These are phyloP conservation scores for Phytophthora syringae DNA, from an alignment of 352 stramenopile species.

Conservation along the genomic window DNA sequence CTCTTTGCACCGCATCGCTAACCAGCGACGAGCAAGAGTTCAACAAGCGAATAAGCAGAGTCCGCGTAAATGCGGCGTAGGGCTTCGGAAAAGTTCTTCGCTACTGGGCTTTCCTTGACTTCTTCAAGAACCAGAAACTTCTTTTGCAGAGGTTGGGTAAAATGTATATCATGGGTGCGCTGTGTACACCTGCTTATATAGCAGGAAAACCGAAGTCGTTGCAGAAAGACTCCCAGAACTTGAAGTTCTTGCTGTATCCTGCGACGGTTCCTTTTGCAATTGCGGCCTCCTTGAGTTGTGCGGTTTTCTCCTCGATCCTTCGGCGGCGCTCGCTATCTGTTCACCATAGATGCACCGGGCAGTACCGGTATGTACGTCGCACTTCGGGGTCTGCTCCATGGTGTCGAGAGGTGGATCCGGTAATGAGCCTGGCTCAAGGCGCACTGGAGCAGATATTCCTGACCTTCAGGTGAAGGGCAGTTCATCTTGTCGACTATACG, in stretches of 20 bases:
- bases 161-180: constrained; percentile 2
- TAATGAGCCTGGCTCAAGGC: constrained; percentile 21
- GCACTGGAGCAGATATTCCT: constrained; percentile 6
- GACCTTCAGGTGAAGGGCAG: not conserved
- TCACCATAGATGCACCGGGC: not conserved
- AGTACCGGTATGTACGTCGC: not conserved
- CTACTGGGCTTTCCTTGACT: constrained; percentile 15
- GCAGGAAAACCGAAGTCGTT: constrained; percentile 7
- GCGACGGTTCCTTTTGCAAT: not conserved
- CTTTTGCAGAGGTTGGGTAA: constrained; percentile 10
- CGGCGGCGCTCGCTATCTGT: not conserved
- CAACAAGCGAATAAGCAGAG: constrained; percentile 9
- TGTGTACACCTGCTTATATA: constrained; percentile 6
- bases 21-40: constrained; percentile 9
- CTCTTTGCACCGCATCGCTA: constrained; percentile 6
- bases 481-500: constrained; percentile 15
- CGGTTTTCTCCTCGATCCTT: not conserved
- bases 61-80: constrained; percentile 9
- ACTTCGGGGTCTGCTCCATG: not conserved
- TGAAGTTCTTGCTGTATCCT: constrained; percentile 2
- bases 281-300: not conserved
- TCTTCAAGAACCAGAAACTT: constrained; percentile 13
- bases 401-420: not conserved
- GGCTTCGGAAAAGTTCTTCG: not conserved
- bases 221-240: constrained; percentile 7